Evolutionary conservation across 1,284 basidiomycete genomes (phyloP).

Genomic region (Trametes polyzona): DNA sequence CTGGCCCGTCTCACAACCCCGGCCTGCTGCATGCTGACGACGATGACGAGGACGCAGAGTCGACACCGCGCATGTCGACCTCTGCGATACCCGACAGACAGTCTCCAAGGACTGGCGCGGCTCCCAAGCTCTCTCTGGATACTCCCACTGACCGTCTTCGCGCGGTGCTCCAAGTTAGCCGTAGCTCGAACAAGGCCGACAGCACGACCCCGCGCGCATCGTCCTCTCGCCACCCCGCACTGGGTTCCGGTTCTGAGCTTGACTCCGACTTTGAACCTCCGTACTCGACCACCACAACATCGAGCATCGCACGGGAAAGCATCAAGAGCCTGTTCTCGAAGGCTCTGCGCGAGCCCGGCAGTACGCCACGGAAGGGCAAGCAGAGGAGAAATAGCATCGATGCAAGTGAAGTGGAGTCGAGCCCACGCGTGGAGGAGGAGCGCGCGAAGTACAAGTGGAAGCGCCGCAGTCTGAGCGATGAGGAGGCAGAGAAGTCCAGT

Average conservation of each 20-base stretch:
- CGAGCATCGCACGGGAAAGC: conserved; percentile 58
- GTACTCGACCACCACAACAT: conserved; percentile 43
- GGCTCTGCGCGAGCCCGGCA: conserved; percentile 62
- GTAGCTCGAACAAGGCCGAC: conserved; percentile 37
- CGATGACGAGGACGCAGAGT: conserved; percentile 48
- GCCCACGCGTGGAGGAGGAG: conserved; percentile 49
- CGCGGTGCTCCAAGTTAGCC: too few species aligned
- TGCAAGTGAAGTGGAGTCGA: conserved; percentile 61
- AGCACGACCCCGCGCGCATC: conserved; percentile 36
- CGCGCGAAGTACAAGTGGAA: conserved; percentile 53
- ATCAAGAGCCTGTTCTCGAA: conserved; percentile 65
- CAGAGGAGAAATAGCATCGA: conserved; percentile 62
- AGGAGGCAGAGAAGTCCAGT: conserved; percentile 65
- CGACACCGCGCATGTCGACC: conserved; percentile 51
- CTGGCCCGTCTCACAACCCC: conserved; percentile 39
- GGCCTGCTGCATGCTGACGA: conserved; percentile 38
- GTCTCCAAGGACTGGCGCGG: conserved; percentile 25
- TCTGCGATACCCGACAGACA: conserved; percentile 31
- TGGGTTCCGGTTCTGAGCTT: conserved; percentile 49
- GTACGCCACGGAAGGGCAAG: conserved; percentile 57
- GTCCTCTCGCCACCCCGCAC: conserved; percentile 34
- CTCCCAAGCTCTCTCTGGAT: conserved; percentile 35
- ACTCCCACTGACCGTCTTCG: conserved; percentile 59
- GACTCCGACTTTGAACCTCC: conserved; percentile 66
- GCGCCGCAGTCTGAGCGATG: conserved; percentile 66